Conservation (phyloP, 306 rosid species). For the Rosa multiflora region DNA sequence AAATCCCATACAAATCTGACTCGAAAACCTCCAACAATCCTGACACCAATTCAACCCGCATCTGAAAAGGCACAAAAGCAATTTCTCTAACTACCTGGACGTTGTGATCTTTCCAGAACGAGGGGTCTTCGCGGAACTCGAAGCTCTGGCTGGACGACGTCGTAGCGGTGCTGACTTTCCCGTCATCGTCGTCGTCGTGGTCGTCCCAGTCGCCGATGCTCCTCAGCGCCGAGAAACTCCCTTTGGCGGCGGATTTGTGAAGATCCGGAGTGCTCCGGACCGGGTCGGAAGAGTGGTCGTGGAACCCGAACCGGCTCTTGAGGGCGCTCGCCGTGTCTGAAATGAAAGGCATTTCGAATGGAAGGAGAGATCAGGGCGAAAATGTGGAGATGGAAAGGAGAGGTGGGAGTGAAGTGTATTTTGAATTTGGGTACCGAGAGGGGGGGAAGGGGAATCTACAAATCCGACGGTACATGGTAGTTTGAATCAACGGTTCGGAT, state of each 20-base stretch:
- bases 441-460: background rate
- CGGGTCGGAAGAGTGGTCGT: constrained; percentile 57
- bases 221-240: constrained; percentile 50
- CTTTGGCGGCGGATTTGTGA: constrained; percentile 56
- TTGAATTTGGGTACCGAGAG: background rate
- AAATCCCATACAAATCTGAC: background rate
- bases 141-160: constrained; percentile 57
- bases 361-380: background rate
- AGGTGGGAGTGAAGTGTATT: background rate
- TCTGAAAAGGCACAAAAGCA: background rate
- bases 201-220: constrained; percentile 49
- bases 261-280: constrained; percentile 67
- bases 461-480: background rate
- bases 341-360: constrained; percentile 59
- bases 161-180: constrained; percentile 28
- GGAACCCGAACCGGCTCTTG: constrained; percentile 83
- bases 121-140: constrained; percentile 78
- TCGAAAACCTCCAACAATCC: background rate
- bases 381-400: background rate
- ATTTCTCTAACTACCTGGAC: constrained; percentile 64
- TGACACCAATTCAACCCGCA: background rate
- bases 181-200: constrained; percentile 43
- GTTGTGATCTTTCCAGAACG: constrained; percentile 96
- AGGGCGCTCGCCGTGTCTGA: constrained; percentile 85
- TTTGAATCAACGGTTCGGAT: background rate